Evolutionary conservation across 768 basidiomycete genomes (phyloP).

Genomic region (Heimioporus sp.): DNA sequence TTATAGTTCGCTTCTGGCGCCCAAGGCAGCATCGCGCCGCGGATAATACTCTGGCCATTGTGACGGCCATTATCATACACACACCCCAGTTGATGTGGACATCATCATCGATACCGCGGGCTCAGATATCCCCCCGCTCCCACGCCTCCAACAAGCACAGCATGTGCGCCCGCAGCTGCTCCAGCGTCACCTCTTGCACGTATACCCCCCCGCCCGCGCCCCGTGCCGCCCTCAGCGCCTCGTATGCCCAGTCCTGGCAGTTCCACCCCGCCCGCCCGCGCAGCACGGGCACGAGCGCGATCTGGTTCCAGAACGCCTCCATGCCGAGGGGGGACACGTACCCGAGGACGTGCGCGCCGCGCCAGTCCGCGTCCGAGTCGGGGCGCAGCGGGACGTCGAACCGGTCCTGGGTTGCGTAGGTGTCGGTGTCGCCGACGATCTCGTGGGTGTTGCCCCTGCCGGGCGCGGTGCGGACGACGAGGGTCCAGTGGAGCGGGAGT

Average conservation of each 20-base stretch:
- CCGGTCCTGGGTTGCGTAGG: slow-evolving; percentile 13
- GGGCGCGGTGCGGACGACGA: slow-evolving; percentile 21
- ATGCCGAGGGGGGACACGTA: slow-evolving; percentile 11
- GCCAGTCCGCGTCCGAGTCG: slow-evolving; percentile 15
- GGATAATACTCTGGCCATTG: too few relatives aligned
- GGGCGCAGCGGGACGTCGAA: slow-evolving; percentile 11
- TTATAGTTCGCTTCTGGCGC: too few relatives aligned
- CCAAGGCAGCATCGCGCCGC: too few relatives aligned
- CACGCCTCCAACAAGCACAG: slow-evolving; percentile 23
- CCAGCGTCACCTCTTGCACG: slow-evolving; percentile 16
- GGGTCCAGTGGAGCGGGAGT: slow-evolving; percentile 25
- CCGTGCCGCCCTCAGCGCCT: slow-evolving; percentile 13
- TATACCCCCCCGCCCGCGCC: slow-evolving; percentile 1
- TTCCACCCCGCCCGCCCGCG: slow-evolving; percentile 21
- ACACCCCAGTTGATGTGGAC: too few relatives aligned
- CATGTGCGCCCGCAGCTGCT: slow-evolving; percentile 1
- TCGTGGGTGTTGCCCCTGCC: slow-evolving; percentile 22
- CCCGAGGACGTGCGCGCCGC: slow-evolving; percentile 22
- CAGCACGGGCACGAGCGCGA: slow-evolving; percentile 18
- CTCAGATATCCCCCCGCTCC: slow-evolving; percentile 26
- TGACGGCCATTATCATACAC: too few relatives aligned
- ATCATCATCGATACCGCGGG: too few relatives aligned
- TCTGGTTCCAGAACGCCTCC: slow-evolving; percentile 5
- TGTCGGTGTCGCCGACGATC: slow-evolving; percentile 25
- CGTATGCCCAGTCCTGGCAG: slow-evolving; percentile 30